Conservation (phyloP, 768 basidiomycete genomes). For the Dentipellis sp. region DNA sequence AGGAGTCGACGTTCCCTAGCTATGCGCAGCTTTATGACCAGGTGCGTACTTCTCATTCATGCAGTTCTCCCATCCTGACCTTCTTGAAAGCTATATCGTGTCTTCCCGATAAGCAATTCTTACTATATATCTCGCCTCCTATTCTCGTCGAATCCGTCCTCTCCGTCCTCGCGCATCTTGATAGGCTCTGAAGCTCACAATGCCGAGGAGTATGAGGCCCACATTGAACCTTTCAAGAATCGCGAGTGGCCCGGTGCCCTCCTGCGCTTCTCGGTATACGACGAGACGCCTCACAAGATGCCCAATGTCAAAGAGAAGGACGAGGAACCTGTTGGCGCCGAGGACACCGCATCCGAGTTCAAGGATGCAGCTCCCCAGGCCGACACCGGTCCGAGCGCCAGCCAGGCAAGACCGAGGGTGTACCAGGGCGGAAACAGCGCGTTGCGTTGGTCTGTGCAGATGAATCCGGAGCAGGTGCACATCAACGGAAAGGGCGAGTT, state of each 20-base stretch:
- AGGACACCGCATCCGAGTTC: not conserved
- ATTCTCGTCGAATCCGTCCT: slow-evolving; percentile 52
- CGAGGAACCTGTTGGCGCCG: not conserved
- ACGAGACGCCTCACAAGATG: slow-evolving; percentile 27
- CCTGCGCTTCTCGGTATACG: slow-evolving; percentile 53
- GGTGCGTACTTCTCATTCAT: slow-evolving; percentile 29
- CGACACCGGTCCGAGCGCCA: no score
- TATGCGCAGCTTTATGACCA: slow-evolving; percentile 54
- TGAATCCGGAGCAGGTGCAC: no score
- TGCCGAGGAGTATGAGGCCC: slow-evolving; percentile 46
- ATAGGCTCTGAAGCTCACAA: slow-evolving; percentile 52
- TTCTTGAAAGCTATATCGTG: slow-evolving; percentile 49
- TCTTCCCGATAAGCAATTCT: slow-evolving; percentile 53
- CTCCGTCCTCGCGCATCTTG: slow-evolving; percentile 44
- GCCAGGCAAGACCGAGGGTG: no score
- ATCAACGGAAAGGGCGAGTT: no score
- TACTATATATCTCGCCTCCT: slow-evolving; percentile 61
- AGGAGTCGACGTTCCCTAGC: slow-evolving; percentile 47
- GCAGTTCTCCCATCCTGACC: not conserved
- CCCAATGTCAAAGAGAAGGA: not conserved
- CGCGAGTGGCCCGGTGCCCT: slow-evolving; percentile 49
- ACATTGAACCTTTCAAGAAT: slow-evolving; percentile 38
- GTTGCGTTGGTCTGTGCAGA: no score
- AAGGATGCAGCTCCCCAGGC: no score
- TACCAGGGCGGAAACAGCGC: no score